These are phyloP conservation scores for Triticum aestivum DNA, from an alignment of 176 grass and related monocot genomes.

Conservation along the genomic window DNA sequence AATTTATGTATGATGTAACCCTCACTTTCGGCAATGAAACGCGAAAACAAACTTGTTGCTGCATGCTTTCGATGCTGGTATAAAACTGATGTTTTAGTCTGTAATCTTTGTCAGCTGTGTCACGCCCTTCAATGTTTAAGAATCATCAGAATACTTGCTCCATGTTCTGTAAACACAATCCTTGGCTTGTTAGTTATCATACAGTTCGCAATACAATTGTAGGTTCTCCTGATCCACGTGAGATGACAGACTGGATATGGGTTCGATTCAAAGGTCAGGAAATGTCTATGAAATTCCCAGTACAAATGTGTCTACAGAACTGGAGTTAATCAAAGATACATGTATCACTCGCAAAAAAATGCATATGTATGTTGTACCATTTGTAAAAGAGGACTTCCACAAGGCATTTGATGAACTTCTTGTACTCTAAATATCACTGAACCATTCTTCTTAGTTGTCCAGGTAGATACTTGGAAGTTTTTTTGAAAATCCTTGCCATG, in stretches of 20 bases:
- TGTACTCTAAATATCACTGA: conserved; percentile 60
- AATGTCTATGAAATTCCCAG: background rate
- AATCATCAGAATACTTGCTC: background rate
- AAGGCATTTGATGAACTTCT: conserved; percentile 75
- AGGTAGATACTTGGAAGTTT: conserved; percentile 47
- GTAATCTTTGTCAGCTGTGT: background rate
- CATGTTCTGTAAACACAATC: background rate
- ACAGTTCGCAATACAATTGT: conserved; percentile 21
- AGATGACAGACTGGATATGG: conserved; percentile 90
- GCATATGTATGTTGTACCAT: too few relatives aligned
- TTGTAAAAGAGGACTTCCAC: conserved; percentile 86
- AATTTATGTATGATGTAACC: background rate
- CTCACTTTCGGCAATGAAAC: background rate
- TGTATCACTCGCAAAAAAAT: background rate
- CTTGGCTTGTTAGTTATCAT: conserved; percentile 9
- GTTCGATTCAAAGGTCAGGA: conserved; percentile 72
- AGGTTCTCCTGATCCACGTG: conserved; percentile 64
- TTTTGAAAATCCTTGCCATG: background rate
- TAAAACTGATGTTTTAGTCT: background rate
- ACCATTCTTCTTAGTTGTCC: conserved; percentile 87
- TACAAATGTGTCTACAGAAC: background rate
- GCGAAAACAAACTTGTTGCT: background rate
- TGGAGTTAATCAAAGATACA: conserved; percentile 8
- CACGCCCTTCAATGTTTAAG: background rate
- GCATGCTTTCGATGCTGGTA: background rate